Conservation (phyloP, 2,329 filamentous ascomycete genomes). For the Aspergillus unguis region DNA sequence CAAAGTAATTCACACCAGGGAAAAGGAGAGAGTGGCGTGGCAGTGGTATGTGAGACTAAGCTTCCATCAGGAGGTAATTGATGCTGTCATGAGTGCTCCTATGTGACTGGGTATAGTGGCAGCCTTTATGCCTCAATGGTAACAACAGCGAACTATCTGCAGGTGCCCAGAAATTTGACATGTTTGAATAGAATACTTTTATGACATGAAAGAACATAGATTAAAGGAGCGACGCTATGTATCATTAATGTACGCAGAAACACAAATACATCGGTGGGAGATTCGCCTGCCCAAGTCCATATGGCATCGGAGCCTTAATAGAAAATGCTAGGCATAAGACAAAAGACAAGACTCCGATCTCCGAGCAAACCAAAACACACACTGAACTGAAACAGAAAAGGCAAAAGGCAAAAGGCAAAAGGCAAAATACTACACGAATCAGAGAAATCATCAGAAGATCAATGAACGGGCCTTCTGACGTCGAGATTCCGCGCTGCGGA, state of each 20-base stretch:
- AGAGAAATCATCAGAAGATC: conserved; percentile 33
- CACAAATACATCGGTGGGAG: conserved; percentile 10
- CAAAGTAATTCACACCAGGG: no score
- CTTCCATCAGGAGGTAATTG: no score
- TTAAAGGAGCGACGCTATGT: conserved; percentile 24
- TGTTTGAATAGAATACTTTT: neutral
- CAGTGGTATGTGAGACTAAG: no score
- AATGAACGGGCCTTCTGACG: conserved; percentile 43
- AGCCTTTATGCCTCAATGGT: no score
- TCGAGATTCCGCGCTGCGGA: conserved; percentile 34
- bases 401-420: neutral
- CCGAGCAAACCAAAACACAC: conserved; percentile 3
- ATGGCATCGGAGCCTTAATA: conserved; percentile 7
- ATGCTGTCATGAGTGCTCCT: no score
- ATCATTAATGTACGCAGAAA: conserved; percentile 21
- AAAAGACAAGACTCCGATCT: conserved; percentile 12
- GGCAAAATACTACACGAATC: neutral
- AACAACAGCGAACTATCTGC: no score
- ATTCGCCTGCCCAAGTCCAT: conserved; percentile 7
- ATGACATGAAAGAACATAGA: conserved; percentile 3
- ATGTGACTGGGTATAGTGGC: no score
- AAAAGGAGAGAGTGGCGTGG: no score
- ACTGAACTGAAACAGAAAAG: conserved; percentile 2
- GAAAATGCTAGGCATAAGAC: conserved; percentile 8
- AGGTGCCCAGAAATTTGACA: no score